Evolutionary conservation across 768 basidiomycete species (phyloP), one percentile per base, ranked within the genome.

Genomic region (Amanita pallidorosea): DNA sequence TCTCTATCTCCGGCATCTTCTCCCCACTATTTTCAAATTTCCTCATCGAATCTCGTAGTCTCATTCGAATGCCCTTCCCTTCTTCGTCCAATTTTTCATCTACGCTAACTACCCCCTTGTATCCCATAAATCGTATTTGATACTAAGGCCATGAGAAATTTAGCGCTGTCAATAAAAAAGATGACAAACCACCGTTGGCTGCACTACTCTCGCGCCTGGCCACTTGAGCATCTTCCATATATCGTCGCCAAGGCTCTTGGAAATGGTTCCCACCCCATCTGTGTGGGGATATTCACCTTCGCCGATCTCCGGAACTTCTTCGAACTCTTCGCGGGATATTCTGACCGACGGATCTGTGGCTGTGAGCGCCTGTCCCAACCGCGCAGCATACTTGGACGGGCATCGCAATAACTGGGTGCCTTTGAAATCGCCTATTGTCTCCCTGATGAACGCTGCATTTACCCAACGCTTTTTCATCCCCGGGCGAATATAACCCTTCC

Each of bases 331-430:
- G 2, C 63, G 63, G 6, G 55, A 52, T 45, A 91, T 79, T 18
- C 61, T 63, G 17, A 89, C 79, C 1, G 85, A 85, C 0, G 81
- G 77, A 54, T 87, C 81, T 1, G 90, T 93, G 2, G 85, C 82
- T 0, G 86, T 87, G 58, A 93, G 90, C 0, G 86, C 85, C 65
- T 89, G 89, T 6, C 85, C 82, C 52, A 92, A 67, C 17, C 90
- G 77, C 12, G 90, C 90, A 5, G 88, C 90, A 57, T 79, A 87
- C 63, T 86, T 87, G 5, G 90, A 88, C 2, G 90, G 90, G 20
- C 65, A 69, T 41, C 61, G 63, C 27, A 80, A 65, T 8, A 83
- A 63, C 1, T 61, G 50, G 0, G 64, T 72, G 11, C 70, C 72
- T 7, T 69, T 63, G 60, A 92, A 93, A 57, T 88, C 73, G 4